Evolutionary conservation across 169 alveolate species (phyloP), one percentile per base, ranked within the genome.

Genomic region (Amoebophrya sp.): DNA sequence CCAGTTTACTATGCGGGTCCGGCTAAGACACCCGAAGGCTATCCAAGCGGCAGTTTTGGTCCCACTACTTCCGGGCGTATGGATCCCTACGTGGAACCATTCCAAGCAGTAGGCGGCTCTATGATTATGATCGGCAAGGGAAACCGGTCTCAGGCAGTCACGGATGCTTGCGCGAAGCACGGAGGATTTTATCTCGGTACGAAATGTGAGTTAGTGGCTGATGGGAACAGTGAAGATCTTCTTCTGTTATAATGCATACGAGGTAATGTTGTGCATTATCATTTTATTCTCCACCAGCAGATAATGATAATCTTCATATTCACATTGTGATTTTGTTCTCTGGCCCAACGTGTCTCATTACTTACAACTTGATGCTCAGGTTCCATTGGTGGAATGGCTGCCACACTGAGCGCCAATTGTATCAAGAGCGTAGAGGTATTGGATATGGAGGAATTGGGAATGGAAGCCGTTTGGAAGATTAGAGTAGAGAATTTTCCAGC

Each of bases 11-110:
- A 97, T 90, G 98, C 98, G 6, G 98, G 97, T 77, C 91, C 94
- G 0, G 92, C 92, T 14, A 92, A 65, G 95, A 96, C 95, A 29
- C 98, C 98, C 0, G 96, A 95, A n/a, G 97, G 97, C 38, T 92
- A 93, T 76, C 96, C 96, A 24, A 95, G 97, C 40, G 98, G 98
- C 2, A 95, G 97, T 12, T 97, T 97, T 89, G 98, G 98, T 0
- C 98, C 98, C 33, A 97, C 98, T 54, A 97, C 98, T 6, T 97
- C 98, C 1, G 98, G 98, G 36, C 94, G 98, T 14, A 97, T 97
- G 98, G 98, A 97, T 93, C 94, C 95, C 24, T 96, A 96, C 90
- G 97, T 96, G 24, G 96, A 93, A 39, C 77, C 90, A 24, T 94
- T 96, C 93, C 95, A 95, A 97, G 96, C 93, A 76, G 94, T 94